Evolutionary conservation across 176 grass and related monocot genomes (phyloP).

Genomic region (Hsuehochloa calcarea): DNA sequence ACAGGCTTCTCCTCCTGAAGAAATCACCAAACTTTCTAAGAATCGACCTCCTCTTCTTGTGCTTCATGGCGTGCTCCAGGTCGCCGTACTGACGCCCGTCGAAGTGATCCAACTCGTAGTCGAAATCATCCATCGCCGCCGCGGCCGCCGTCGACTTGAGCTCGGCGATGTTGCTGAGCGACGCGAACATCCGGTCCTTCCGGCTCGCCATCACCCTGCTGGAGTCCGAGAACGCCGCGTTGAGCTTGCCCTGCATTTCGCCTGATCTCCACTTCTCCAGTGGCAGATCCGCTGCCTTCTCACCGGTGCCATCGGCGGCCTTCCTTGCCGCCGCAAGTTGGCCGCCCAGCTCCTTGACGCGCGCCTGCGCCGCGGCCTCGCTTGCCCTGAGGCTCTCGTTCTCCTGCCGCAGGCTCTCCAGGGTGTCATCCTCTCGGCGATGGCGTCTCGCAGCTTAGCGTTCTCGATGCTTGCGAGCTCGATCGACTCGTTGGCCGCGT

Average conservation of each 20-base stretch:
- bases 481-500: conserved; percentile 46
- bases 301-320: background rate
- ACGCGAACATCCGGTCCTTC: conserved; percentile 61
- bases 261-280: conserved; percentile 18
- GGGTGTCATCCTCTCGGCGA: conserved; percentile 41
- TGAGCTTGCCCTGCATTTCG: conserved; percentile 42
- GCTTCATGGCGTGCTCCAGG: conserved; percentile 36
- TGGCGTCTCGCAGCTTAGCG: conserved; percentile 41
- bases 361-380: conserved; percentile 57
- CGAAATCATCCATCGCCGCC: conserved; percentile 50
- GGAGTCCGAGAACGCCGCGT: conserved; percentile 41
- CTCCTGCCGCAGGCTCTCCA: conserved; percentile 52
- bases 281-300: background rate
- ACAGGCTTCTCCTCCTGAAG: conserved; percentile 46
- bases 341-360: conserved; percentile 54
- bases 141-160: conserved; percentile 50
- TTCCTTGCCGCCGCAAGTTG: conserved; percentile 44
- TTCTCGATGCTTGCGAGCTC: conserved; percentile 49
- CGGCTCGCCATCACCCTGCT: conserved; percentile 11
- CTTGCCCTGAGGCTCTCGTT: conserved; percentile 58
- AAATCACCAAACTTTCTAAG: conserved; percentile 63
- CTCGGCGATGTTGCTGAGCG: conserved; percentile 72
- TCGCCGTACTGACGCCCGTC: conserved; percentile 41
- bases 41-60: conserved; percentile 54
- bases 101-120: conserved; percentile 63